A percentile compares a stretch with the other conserved stretches of the same genome.
Evolutionary conservation across 2,329 filamentous ascomycete genomes (phyloP).

Genomic region (Lachnellula subtilissima): DNA sequence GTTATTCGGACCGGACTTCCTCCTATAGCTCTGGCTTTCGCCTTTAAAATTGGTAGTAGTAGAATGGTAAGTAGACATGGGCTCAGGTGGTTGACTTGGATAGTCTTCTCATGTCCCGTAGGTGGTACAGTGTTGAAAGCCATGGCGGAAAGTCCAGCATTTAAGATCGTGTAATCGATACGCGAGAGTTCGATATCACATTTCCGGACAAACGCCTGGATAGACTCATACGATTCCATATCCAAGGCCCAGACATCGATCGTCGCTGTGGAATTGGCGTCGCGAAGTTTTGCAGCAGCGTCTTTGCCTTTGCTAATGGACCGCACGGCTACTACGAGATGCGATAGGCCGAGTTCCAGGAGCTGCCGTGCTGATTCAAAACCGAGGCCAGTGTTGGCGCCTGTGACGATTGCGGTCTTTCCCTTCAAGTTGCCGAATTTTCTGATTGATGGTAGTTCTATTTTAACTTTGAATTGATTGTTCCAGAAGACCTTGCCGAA

Average conservation of each 20-base stretch:
- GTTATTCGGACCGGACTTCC: slow-evolving; percentile 12
- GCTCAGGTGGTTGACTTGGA: slow-evolving; percentile 35
- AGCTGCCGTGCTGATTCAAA: slow-evolving; percentile 38
- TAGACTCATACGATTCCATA: slow-evolving; percentile 41
- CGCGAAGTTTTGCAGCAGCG: slow-evolving; percentile 34
- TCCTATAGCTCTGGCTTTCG: slow-evolving; percentile 2
- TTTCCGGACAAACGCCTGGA: slow-evolving; percentile 38
- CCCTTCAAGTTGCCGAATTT: slow-evolving; percentile 25
- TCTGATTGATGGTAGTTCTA: neutral
- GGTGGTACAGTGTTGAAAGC: slow-evolving; percentile 13
- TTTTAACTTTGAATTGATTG: neutral
- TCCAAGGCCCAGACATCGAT: slow-evolving; percentile 49
- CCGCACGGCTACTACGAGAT: slow-evolving; percentile 45
- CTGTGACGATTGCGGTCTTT: slow-evolving; percentile 44
- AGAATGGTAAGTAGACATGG: slow-evolving; percentile 25
- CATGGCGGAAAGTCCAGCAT: slow-evolving; percentile 35
- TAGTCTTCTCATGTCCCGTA: slow-evolving; percentile 36
- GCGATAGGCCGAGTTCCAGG: slow-evolving; percentile 36
- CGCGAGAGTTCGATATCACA: slow-evolving; percentile 31
- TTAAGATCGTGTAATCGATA: slow-evolving; percentile 43
- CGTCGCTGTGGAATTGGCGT: slow-evolving; percentile 29
- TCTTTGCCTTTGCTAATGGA: slow-evolving; percentile 38
- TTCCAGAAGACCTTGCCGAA: neutral
- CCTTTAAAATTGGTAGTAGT: slow-evolving; percentile 28
- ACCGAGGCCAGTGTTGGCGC: slow-evolving; percentile 44